Evolutionary conservation across 768 basidiomycete species (phyloP), one percentile per base, ranked within the genome.

Genomic region (Hericium erinaceus): DNA sequence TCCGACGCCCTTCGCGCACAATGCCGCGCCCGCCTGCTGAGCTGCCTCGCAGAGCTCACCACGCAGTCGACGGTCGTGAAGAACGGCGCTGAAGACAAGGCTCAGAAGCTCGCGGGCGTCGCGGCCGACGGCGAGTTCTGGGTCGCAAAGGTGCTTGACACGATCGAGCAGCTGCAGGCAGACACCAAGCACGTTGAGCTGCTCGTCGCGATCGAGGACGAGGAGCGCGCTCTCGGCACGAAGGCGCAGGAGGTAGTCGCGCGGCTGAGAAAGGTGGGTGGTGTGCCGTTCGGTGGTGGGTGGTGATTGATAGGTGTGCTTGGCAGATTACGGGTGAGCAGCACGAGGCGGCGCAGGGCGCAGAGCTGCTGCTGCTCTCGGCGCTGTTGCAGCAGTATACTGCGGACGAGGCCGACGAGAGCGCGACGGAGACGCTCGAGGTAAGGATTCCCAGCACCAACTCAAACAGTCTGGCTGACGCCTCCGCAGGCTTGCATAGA

Each of bases 121-220:
- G 80, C 87, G 39, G 78, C 82, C 7, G 80, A 89, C 58, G 90
- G 91, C 28, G 79, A 85, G 63, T 82, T 90, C 60, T 97, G 93
- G 93, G 74, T 89, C 9, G 77, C 82, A 3, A 82, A 82, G 65
- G 80, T 82, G 10, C 74, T 93, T 11, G 67, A 72, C 5, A 81
- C 76, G 12, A 76, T 89, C 57, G 71, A 74, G 51, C 58, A 65
- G 48, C 67, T 95, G 28, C 84, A 88, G 68, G 73, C 75, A 44
- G 87, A 92, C 67, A 66, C 68, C 33, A 92, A 91, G 66, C 89
- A 92, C 60, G 78, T 86, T 52, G 71, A 75, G 6, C 61, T 74
- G 5, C 70, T 85, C 1, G 69, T 70, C 8, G 79, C 83, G 9
- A 62, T 75, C 3, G 84, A 85, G 40, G 80, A 84, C 37, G 81